Evolutionary conservation across 1,139 yeast genomes (phyloP).

Genomic region (Yamadazyma pseudoaaseri): DNA sequence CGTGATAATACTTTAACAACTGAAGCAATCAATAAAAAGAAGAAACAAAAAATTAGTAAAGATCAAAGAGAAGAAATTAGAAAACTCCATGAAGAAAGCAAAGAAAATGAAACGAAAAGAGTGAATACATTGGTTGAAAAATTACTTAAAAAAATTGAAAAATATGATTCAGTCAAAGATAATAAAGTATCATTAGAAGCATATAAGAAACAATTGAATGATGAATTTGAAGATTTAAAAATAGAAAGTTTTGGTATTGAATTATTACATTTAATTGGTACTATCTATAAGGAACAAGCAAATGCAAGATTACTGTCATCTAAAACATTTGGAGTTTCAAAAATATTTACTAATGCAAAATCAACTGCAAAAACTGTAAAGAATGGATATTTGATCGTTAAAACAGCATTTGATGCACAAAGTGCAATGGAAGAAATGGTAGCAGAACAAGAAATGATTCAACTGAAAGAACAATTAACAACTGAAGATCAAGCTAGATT

Average conservation of each 20-base stretch:
- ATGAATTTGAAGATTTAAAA: slow-evolving; percentile 61
- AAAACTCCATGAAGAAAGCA: slow-evolving; percentile 55
- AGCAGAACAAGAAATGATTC: slow-evolving; percentile 49
- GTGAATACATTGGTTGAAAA: slow-evolving; percentile 51
- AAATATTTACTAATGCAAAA: slow-evolving; percentile 52
- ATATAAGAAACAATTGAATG: slow-evolving; percentile 40
- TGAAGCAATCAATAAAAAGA: slow-evolving; percentile 24
- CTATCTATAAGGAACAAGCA: slow-evolving; percentile 62
- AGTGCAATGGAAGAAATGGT: slow-evolving; percentile 39
- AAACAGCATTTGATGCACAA: slow-evolving; percentile 46
- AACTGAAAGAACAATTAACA: slow-evolving; percentile 29
- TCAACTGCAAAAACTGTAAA: slow-evolving; percentile 38
- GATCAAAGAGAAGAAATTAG: slow-evolving; percentile 56
- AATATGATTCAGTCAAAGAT: slow-evolving; percentile 25
- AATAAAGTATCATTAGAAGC: slow-evolving; percentile 34
- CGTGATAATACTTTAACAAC: slow-evolving; percentile 15
- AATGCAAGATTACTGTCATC: slow-evolving; percentile 35
- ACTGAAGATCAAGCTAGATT: slow-evolving; percentile 49
- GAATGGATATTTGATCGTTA: slow-evolving; percentile 39
- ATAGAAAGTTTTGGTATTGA: slow-evolving; percentile 50
- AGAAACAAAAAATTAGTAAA: slow-evolving; percentile 41
- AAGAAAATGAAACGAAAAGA: slow-evolving; percentile 52
- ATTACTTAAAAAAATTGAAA: slow-evolving; percentile 45
- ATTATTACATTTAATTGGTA: slow-evolving; percentile 56
- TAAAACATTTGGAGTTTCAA: slow-evolving; percentile 46